Base-by-base conservation (phyloP, 768 basidiomycete genomes). In the Boletus pseudopeckii region DNA sequence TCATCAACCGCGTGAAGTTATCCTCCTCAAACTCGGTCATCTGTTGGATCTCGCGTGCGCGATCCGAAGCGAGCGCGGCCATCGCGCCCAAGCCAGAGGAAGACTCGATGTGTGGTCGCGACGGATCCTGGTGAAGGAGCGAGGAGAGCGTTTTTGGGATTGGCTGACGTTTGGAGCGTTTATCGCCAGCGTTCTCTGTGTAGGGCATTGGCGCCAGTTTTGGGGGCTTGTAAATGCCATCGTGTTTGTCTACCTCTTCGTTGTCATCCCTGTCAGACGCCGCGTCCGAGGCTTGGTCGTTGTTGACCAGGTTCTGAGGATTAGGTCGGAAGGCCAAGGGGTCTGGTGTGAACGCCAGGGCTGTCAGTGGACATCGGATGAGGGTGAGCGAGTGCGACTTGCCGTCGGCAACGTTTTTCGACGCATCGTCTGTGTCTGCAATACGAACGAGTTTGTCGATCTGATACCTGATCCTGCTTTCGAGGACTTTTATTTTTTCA, bases 271-370 rank as follows among this genome's bases (percentile, higher is more conserved):
- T 68, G 5, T 74, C 75, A n/a, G 73, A 63, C 28, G 62, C 67
- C 24, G 68, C 67, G 7, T 58, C 73, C 32, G 63, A 63, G 15
- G 52, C 60, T 20, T 72, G 69, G 50, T 73, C 72, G 40, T 74
- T 71, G 52, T 74, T 74, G 55, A 84, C 65, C 38, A 98, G 76
- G 39, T 87, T 87, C 53, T 82, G 74, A 13, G 92, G 92, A 64
- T 98, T 97, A 5, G 96, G 94, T 41, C 86, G 82, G 80, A 96
- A 99, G 3, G 88, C 86, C 30, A 99, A 77, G 2, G 92, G 93
- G 68, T 98, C 96, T 96, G 67, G 46, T 30, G 34, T 36, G 42
- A 53, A 36, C 24, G 57, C 45, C 38, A n/a, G 8, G 36, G 1
- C 30, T 1, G 50, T 49, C 9, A 59, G 28, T 26, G 43, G 9